Percentiles rank a stretch among this genome's conserved stretches.
Conservation (phyloP, 2,329 filamentous ascomycete species). For the Arachnomyces sp. region DNA sequence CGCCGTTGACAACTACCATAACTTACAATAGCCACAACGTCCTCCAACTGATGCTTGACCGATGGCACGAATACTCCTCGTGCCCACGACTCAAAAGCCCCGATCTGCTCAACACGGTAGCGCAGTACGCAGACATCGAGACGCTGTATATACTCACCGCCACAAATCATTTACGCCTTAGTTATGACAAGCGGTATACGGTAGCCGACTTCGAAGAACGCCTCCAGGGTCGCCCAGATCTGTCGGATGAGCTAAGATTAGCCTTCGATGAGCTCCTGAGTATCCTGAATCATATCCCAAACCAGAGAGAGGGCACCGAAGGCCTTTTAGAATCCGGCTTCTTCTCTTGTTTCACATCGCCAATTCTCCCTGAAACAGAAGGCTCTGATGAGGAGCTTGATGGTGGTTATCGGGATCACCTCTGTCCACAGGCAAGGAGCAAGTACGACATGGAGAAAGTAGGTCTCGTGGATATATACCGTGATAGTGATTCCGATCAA, state of each 20-base stretch:
- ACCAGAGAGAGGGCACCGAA: conserved; percentile 4
- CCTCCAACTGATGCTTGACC: conserved; percentile 26
- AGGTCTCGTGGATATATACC: no score
- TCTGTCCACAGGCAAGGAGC: no score
- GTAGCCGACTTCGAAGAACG: conserved; percentile 12
- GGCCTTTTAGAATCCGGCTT: conserved; percentile 10
- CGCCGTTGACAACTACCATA: conserved; percentile 27
- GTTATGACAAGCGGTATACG: conserved; percentile 18
- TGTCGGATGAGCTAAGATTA: conserved; percentile 10
- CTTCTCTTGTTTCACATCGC: neutral
- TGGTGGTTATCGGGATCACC: no score
- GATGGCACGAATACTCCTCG: conserved; percentile 27
- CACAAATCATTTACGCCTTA: conserved; percentile 20
- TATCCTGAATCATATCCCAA: conserved; percentile 10
- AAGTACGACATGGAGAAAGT: no score
- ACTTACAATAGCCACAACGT: conserved; percentile 28
- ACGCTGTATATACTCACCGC: conserved; percentile 19
- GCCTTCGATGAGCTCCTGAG: conserved; percentile 14
- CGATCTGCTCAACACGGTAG: conserved; percentile 21
- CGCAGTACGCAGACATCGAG: conserved; percentile 23
- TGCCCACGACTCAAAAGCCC: conserved; percentile 26
- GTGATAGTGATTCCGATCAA: no score
- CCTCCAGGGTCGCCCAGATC: conserved; percentile 10
- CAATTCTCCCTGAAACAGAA: neutral
- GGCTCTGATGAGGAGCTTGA: no score